phyloP scores from a whole-genome alignment of 2,329 filamentous ascomycete species.

The Botrytis tulipae region DNA sequence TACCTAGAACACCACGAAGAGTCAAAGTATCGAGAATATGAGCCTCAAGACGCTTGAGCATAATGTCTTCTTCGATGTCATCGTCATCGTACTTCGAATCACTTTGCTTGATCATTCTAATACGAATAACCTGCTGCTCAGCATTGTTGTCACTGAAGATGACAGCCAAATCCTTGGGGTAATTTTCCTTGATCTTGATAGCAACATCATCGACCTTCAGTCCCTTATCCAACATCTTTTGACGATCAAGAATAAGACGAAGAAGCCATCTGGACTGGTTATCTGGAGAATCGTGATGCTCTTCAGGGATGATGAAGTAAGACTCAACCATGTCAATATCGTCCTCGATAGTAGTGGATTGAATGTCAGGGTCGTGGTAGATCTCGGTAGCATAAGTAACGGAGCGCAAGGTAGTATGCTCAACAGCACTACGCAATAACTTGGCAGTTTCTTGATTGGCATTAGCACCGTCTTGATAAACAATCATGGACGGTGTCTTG shows the following conservation, averaged over 20 bases:
- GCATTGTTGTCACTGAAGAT: conserved; percentile 99
- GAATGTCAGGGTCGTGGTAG: conserved; percentile 92
- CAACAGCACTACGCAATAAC: conserved; percentile 80
- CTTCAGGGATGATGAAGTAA: conserved; percentile 91
- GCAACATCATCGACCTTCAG: conserved; percentile 91
- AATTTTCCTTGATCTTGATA: conserved; percentile 82
- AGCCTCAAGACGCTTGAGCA: conserved; percentile 86
- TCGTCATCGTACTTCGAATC: conserved; percentile 73
- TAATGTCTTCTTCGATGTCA: conserved; percentile 80
- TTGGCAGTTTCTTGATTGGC: conserved; percentile 79
- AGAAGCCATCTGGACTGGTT: conserved; percentile 93
- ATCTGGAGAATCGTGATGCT: conserved; percentile 58
- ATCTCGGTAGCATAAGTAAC: conserved; percentile 92
- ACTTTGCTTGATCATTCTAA: conserved; percentile 71
- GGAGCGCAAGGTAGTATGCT: conserved; percentile 90
- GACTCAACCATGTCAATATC: conserved; percentile 95
- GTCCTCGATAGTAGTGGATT: conserved; percentile 78
- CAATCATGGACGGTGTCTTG: conserved; percentile 96
- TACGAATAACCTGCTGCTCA: conserved; percentile 89
- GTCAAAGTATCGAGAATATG: conserved; percentile 90
- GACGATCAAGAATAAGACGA: conserved; percentile 87
- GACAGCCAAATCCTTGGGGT: conserved; percentile 79
- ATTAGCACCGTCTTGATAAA: conserved; percentile 69
- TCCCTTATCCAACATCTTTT: conserved; percentile 93
- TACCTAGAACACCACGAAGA: conserved; percentile 83